A percentile compares a stretch with the other conserved stretches of the same genome.
Evolutionary conservation across 176 grass and related monocot genomes (phyloP).

Genomic region (Eragrostis curvula): DNA sequence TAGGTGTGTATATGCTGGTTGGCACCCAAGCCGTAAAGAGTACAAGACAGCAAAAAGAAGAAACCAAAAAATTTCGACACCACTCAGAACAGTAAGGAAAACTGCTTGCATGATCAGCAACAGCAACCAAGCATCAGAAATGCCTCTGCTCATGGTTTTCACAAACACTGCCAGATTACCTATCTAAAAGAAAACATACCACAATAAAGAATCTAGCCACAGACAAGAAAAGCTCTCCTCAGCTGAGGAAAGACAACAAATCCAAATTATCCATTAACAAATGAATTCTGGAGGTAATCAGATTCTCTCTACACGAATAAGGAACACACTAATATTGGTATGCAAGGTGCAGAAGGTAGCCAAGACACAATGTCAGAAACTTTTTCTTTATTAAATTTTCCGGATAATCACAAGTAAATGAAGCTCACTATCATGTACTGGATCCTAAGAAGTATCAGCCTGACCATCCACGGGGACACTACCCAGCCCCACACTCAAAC

Average conservation of each 20-base stretch:
- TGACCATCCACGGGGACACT: slow-evolving; percentile 34
- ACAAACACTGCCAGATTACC: not conserved
- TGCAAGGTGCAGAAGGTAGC: slow-evolving; percentile 8
- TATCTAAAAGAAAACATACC: not conserved
- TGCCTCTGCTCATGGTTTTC: not conserved
- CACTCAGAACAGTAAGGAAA: not conserved
- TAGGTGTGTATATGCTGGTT: not conserved
- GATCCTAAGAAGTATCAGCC: slow-evolving; percentile 54
- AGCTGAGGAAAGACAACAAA: not conserved
- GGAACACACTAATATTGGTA: not conserved
- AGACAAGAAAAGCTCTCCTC: not conserved
- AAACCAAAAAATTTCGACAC: not conserved
- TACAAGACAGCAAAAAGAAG: not conserved
- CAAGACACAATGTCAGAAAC: slow-evolving; percentile 27
- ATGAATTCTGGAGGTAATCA: slow-evolving; percentile 9
- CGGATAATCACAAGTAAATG: slow-evolving; percentile 52
- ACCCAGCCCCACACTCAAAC: slow-evolving; percentile 38
- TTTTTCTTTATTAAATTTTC: slow-evolving; percentile 38
- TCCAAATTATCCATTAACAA: slow-evolving; percentile 8
- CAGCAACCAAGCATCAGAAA: not conserved
- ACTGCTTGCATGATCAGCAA: not conserved
- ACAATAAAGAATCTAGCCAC: not conserved
- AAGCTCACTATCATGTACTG: slow-evolving; percentile 48
- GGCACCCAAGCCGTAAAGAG: not conserved
- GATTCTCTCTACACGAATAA: slow-evolving; percentile 18